Evolutionary conservation across 2,329 filamentous ascomycete species (phyloP).

Genomic region (Teratosphaeriaceae sp.): DNA sequence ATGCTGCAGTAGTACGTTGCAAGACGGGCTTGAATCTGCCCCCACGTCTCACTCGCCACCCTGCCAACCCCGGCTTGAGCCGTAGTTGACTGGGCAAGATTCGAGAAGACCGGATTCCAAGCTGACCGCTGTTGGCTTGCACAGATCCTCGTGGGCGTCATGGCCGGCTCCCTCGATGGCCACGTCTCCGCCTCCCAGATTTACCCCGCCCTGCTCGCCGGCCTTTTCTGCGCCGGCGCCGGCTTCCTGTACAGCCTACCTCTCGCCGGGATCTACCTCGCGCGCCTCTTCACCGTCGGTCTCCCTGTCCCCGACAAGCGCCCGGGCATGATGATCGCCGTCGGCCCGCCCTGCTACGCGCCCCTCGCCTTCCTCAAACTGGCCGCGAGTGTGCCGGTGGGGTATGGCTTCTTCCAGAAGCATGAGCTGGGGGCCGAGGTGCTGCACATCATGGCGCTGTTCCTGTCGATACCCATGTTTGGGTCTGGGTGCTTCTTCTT

Average conservation of each 20-base stretch:
- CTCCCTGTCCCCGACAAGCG: not conserved
- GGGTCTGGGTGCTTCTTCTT: constrained; percentile 43
- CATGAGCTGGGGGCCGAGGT: constrained; percentile 15
- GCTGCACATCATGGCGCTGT: constrained; percentile 20
- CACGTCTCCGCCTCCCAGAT: too few relatives aligned
- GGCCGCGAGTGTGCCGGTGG: constrained; percentile 14
- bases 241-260: not conserved
- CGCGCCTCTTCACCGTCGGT: not conserved
- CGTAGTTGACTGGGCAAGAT: too few relatives aligned
- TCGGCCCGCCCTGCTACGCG: constrained; percentile 36
- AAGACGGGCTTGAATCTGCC: too few relatives aligned
- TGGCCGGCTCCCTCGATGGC: too few relatives aligned
- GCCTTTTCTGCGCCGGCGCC: not conserved
- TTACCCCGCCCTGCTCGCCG: not conserved
- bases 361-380: constrained; percentile 21
- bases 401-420: constrained; percentile 17
- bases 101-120: too few relatives aligned
- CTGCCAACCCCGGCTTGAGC: too few relatives aligned
- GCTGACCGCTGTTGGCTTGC: too few relatives aligned
- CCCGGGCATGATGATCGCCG: constrained; percentile 45
- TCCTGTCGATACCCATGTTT: too few relatives aligned
- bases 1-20: too few relatives aligned
- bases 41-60: too few relatives aligned
- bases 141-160: too few relatives aligned
- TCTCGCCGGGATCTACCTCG: not conserved